A percentile compares a stretch with the other conserved stretches of the same genome.
Conservation (phyloP, 345 rosid species). For the Carallia brachiata region DNA sequence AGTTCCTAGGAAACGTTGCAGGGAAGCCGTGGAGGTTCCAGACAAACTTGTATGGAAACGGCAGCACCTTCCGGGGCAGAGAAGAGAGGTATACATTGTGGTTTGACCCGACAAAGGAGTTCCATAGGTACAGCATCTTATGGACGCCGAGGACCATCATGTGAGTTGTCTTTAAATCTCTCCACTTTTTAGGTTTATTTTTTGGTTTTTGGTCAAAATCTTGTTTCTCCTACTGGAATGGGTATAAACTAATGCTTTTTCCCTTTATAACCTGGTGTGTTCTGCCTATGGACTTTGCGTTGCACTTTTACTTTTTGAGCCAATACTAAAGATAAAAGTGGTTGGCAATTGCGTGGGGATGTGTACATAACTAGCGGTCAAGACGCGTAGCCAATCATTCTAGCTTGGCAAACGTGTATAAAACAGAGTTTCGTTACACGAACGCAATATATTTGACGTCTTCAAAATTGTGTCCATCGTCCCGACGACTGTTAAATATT, state of each 20-base stretch:
- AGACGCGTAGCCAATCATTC: no score
- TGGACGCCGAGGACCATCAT: conserved; percentile 76
- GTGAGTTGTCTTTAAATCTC: conserved; percentile 40
- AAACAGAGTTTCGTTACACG: no score
- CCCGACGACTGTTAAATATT: no score
- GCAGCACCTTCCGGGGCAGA: conserved; percentile 85
- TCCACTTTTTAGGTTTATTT: no score
- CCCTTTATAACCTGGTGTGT: not conserved
- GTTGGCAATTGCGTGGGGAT: conserved; percentile 20
- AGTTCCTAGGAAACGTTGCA: conserved; percentile 76
- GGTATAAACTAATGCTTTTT: not conserved
- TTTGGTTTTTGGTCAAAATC: not conserved
- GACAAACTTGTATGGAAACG: conserved; percentile 87
- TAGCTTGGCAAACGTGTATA: no score
- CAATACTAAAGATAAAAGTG: not conserved
- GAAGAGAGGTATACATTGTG: conserved; percentile 90
- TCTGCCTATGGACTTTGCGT: no score
- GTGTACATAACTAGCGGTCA: conserved; percentile 4
- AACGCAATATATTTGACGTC: no score
- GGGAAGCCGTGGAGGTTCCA: conserved; percentile 96
- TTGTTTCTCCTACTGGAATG: not conserved
- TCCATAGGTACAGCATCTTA: conserved; percentile 81
- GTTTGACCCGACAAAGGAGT: conserved; percentile 88
- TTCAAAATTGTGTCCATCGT: no score
- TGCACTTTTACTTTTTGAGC: no score